Conservation (phyloP, 2,329 filamentous ascomycete genomes). For the Akanthomyces muscarius region DNA sequence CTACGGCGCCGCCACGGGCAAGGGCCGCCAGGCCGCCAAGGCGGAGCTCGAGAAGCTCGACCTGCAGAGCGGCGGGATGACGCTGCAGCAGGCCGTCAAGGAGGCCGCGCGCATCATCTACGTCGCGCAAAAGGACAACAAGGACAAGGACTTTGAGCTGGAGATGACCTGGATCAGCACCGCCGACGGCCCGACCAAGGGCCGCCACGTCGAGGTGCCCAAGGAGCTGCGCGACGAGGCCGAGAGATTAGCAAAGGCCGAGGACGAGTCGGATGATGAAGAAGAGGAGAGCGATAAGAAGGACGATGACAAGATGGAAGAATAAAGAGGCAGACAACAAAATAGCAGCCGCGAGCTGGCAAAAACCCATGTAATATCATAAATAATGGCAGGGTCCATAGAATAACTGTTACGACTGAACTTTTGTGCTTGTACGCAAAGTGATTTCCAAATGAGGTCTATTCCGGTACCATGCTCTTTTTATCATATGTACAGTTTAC, state of each 20-base stretch:
- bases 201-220: constrained; percentile 88
- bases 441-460: background rate
- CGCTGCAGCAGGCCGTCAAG: constrained; percentile 84
- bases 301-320: constrained; percentile 82
- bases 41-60: constrained; percentile 98
- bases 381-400: constrained; percentile 21
- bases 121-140: constrained; percentile 96
- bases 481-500: background rate
- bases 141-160: constrained; percentile 99
- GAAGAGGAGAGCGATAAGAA: constrained; percentile 61
- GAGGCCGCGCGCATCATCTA: constrained; percentile 97
- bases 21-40: constrained; percentile 94
- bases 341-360: constrained; percentile 8
- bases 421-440: constrained; percentile 32
- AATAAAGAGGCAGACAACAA: constrained; percentile 48
- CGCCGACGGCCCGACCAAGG: constrained; percentile 81
- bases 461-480: background rate
- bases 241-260: constrained; percentile 86
- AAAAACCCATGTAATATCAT: constrained; percentile 33
- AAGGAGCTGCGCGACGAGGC: constrained; percentile 88
- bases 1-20: constrained; percentile 95
- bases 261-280: constrained; percentile 81
- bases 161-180: constrained; percentile 98
- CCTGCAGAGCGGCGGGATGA: constrained; percentile 70
- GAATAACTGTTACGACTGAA: constrained; percentile 19